Evolutionary conservation across 164 flowering plant species (phyloP), one percentile per base, ranked within the genome.

Genomic region (Vitis labrusca): DNA sequence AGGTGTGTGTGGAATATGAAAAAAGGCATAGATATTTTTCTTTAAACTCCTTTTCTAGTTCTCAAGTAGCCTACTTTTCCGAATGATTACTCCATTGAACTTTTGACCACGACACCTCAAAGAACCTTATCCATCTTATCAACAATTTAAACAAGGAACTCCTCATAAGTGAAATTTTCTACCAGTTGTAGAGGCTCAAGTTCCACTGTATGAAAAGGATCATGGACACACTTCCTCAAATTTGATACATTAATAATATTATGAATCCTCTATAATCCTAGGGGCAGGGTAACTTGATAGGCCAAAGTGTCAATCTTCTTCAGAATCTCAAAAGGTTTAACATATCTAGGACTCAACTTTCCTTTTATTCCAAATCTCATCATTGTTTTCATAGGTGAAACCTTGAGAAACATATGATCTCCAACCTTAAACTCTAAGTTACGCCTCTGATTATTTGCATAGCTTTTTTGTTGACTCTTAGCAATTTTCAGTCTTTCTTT

Each of bases 161-260:
- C 27, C 27, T 23, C 27, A 23, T 23, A 23, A 23, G 27, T 23
- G 27, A 23, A 23, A 23, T 23, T 23, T 23, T 23, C 27, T 23
- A 23, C 27, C 2, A 23, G 27, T 23, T 23, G 27, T 23, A 23
- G 2, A 23, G 27, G 27, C 27, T 23, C 27, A 23, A 23, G 27
- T 23, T 23, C 27, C 27, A 23, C 27, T 23, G 27, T 23, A 23
- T 23, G 27, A 23, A 23, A 23, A 23, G 27, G 27, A 23, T 23
- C 27, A 23, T 23, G 27, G 27, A 61, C 14, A 60, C 61, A 69
- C 17, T 50, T 69, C 16, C 65, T 19, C 5, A 69, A n/a, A 65
- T 61, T 69, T 5, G 72, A 69, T 6, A 69, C 50, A 48, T 69
- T 65, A 48, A 69, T 52, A 5, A 69, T 58, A 49, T 61, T 49